Evolutionary conservation across 257 asterid species (phyloP), one percentile per base, ranked within the genome.

Genomic region (Rehmannia glutinosa): DNA sequence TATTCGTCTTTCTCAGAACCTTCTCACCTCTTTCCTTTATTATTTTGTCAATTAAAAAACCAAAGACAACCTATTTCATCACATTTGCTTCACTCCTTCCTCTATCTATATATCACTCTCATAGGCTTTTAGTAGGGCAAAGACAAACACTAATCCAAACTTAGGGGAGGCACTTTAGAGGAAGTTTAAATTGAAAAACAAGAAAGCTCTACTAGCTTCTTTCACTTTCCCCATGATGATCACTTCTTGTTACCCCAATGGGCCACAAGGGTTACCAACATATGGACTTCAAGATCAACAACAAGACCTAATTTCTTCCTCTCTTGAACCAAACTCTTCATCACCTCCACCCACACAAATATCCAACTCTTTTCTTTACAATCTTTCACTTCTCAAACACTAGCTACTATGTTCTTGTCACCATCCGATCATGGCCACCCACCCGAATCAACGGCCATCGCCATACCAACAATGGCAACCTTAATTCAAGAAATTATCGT

Each of bases 401-500:
- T 89, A 8, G 86, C 92, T 15, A 53, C 73, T 35, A 68, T 83
- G 6, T 71, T 81, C 58, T 4, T 86, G 33, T 62, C 88, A 0
- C 54, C 78, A 0, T 38, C 12, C n/a, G 75, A 78, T 61, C 60
- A 75, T 39, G 25, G 24, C 21, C 85, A 68, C 5, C 54, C 57
- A 8, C 75, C 72, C 2, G 85, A 80, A 79, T 77, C 95, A 39
- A 79, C 82, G 35, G 77, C 74, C 13, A 27, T 81, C 16, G 83
- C 82, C 12, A 41, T 74, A 2, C 86, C 96, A 3, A 80, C 83
- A 16, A 73, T 89, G 76, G 88, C 75, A 21, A 79, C 88, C 46
- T 66, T 89, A 24, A 81, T 91, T 71, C 96, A 91, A 82, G 98
- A 91, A 75, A 91, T 89, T 62, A 79, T 89, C 32, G 79, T 74